These are phyloP conservation scores for Ceratocystis colombiana DNA, from an alignment of 2,329 filamentous ascomycete species.

Conservation along the genomic window DNA sequence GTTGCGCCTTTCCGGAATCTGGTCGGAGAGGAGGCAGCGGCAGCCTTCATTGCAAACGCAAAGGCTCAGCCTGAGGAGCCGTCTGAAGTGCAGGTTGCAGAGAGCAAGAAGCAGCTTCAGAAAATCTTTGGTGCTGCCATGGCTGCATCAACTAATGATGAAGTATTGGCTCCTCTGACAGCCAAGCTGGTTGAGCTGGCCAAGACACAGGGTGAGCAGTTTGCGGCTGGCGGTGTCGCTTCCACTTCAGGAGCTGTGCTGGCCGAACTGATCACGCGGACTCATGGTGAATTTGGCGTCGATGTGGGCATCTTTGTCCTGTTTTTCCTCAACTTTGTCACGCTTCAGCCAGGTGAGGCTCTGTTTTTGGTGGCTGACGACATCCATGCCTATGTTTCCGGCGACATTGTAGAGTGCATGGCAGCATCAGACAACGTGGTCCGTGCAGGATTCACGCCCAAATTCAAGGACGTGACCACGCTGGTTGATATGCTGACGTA, in stretches of 20 bases:
- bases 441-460: conserved; percentile 91
- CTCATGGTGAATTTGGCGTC: conserved; percentile 73
- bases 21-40: conserved; percentile 54
- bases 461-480: conserved; percentile 92
- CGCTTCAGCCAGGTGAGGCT: conserved; percentile 76
- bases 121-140: conserved; percentile 69
- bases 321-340: conserved; percentile 95
- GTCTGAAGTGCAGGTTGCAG: conserved; percentile 38
- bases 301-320: conserved; percentile 92
- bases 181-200: conserved; percentile 61
- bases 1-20: conserved; percentile 51
- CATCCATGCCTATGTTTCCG: conserved; percentile 88
- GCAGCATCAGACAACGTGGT: conserved; percentile 98
- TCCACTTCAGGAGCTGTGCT: conserved; percentile 60
- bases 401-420: conserved; percentile 99
- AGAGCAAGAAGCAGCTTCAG: conserved; percentile 67
- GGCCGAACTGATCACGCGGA: conserved; percentile 62
- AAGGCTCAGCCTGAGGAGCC: conserved; percentile 35
- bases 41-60: conserved; percentile 46
- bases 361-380: conserved; percentile 95
- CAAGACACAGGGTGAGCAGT: conserved; percentile 55
- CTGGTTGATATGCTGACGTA: conserved; percentile 89
- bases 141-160: conserved; percentile 57
- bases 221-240: conserved; percentile 62
- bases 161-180: conserved; percentile 40